These are phyloP conservation scores for Besnoitia besnoiti DNA, from an alignment of 169 alveolate genomes.

Conservation along the genomic window DNA sequence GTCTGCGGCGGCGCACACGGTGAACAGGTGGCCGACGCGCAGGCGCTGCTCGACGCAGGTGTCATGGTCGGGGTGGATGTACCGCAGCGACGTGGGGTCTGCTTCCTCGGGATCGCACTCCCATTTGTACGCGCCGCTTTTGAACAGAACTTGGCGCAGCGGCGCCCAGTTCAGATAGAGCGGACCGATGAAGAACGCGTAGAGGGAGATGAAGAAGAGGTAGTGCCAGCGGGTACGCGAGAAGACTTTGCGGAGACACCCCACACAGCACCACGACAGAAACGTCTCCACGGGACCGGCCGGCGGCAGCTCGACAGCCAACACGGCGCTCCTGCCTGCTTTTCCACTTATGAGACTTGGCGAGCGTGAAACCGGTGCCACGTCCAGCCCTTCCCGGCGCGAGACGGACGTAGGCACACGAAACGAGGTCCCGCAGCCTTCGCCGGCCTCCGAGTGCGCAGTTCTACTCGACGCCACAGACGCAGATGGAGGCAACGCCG, in stretches of 20 bases:
- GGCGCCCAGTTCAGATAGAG: slow-evolving; percentile 62
- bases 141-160: slow-evolving; percentile 35
- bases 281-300: neutral
- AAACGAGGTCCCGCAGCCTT: too few relatives aligned
- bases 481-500: too few relatives aligned
- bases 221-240: slow-evolving; percentile 31
- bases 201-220: slow-evolving; percentile 17
- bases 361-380: neutral
- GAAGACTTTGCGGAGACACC: neutral
- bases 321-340: neutral
- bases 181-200: slow-evolving; percentile 42
- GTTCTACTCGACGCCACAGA: too few relatives aligned
- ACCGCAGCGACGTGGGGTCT: slow-evolving; percentile 13
- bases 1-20: slow-evolving; percentile 40
- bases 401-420: too few relatives aligned
- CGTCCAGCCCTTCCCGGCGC: neutral
- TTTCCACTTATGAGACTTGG: neutral
- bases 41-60: slow-evolving; percentile 45
- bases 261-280: neutral
- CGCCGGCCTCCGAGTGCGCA: too few relatives aligned
- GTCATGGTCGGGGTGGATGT: neutral
- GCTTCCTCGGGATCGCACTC: slow-evolving; percentile 27
- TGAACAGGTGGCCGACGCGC: slow-evolving; percentile 44
- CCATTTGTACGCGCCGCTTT: slow-evolving; percentile 50
- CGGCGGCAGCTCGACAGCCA: neutral